Evolutionary conservation across 805 yeast species (phyloP).

Genomic region (Yamadazyma olivae): DNA sequence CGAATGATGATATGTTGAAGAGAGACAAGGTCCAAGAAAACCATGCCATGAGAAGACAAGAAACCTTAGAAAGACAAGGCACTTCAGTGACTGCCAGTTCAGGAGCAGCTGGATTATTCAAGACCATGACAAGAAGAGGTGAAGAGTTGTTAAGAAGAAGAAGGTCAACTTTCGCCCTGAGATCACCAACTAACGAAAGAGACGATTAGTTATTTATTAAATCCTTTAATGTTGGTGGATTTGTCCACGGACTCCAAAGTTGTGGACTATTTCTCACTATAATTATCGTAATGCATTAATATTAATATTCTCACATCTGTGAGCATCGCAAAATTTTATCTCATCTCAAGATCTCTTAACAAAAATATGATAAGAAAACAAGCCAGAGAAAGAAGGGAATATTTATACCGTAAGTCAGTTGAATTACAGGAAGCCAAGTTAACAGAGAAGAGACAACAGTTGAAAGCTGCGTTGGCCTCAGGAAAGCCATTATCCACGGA

Average conservation of each 20-base stretch:
- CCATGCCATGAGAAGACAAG: conserved; percentile 37
- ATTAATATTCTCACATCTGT: too few relatives aligned
- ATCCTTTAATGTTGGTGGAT: background rate
- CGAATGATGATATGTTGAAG: conserved; percentile 60
- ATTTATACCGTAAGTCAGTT: conserved; percentile 81
- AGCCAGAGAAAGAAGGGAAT: conserved; percentile 95
- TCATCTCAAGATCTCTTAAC: too few relatives aligned
- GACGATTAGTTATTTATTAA: background rate
- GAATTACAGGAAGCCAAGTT: conserved; percentile 86
- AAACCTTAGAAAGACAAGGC: conserved; percentile 22
- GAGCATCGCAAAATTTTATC: conserved; percentile 6
- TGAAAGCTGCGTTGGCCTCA: conserved; percentile 83
- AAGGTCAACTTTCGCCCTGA: background rate
- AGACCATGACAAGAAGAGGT: conserved; percentile 12
- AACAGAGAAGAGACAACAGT: conserved; percentile 80
- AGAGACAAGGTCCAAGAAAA: conserved; percentile 61
- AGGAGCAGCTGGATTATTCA: conserved; percentile 8
- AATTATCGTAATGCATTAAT: too few relatives aligned
- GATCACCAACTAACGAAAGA: too few relatives aligned
- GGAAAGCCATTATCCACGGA: conserved; percentile 92
- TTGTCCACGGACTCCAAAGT: too few relatives aligned
- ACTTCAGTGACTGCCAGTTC: conserved; percentile 8
- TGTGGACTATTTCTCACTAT: too few relatives aligned
- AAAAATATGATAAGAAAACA: conserved; percentile 84
- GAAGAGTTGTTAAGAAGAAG: conserved; percentile 8